Conservation (phyloP, 2,329 filamentous ascomycete species). For the Fusarium robinianum region DNA sequence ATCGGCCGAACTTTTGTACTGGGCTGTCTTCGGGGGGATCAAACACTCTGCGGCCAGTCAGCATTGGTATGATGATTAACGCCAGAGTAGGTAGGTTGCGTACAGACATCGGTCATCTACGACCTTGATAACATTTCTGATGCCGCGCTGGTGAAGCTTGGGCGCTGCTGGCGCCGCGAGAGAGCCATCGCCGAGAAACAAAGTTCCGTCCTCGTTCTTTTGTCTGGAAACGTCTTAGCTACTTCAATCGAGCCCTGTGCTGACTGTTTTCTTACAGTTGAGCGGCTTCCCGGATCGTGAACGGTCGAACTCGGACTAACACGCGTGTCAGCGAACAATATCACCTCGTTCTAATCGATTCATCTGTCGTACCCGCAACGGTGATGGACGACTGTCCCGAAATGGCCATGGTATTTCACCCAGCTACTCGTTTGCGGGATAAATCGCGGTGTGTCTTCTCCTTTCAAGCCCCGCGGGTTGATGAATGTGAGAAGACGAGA, state of each 20-base stretch:
- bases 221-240: constrained; percentile 48
- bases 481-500: no score
- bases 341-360: neutral
- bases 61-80: constrained; percentile 2
- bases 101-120: constrained; percentile 96
- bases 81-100: constrained; percentile 43
- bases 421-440: neutral
- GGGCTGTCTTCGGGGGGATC: constrained; percentile 95
- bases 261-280: constrained; percentile 65
- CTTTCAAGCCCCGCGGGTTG: no score
- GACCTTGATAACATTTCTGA: constrained; percentile 92
- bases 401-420: constrained; percentile 26
- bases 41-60: constrained; percentile 70
- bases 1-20: constrained; percentile 83
- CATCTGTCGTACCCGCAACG: constrained; percentile 54
- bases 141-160: constrained; percentile 82
- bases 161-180: constrained; percentile 84
- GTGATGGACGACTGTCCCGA: constrained; percentile 58
- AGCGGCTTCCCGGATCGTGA: constrained; percentile 89
- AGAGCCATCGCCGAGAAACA: constrained; percentile 97
- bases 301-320: constrained; percentile 70
- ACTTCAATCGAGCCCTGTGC: neutral
- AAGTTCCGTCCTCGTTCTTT: constrained; percentile 77
- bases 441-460: no score
- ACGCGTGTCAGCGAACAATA: constrained; percentile 38